Evolutionary conservation across 78 protist species (phyloP), one percentile per base, ranked within the genome.

Genomic region (Goniomonas avonlea): DNA sequence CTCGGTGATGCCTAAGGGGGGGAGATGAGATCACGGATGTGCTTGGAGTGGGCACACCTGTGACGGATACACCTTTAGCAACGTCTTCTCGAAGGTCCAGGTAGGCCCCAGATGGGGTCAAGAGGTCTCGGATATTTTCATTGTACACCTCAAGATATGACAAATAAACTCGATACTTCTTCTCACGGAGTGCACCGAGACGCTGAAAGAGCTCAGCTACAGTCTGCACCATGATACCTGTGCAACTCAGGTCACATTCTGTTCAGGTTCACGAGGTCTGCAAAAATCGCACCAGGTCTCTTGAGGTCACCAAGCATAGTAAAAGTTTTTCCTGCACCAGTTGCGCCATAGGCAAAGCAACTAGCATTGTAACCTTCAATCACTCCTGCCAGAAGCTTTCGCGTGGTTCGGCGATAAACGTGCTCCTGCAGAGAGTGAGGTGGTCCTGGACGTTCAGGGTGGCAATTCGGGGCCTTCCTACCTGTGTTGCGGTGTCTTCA

Each of bases 1-100:
- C 70, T 75, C 81, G 2, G 81, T 75, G 81, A 75, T 75, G 37
- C 81, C 73, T n/a, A n/a, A n/a, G n/a, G n/a, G n/a, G n/a, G n/a
- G n/a, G n/a, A n/a, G n/a, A n/a, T n/a, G n/a, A n/a, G n/a, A n/a
- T n/a, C n/a, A n/a, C n/a, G n/a, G n/a, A n/a, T n/a, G n/a, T n/a
- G n/a, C n/a, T n/a, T n/a, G n/a, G n/a, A n/a, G n/a, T n/a, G n/a
- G n/a, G n/a, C n/a, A n/a, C n/a, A n/a, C n/a, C 71, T 32, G 65
- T 40, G 45, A 59, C 81, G 23, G 47, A 41, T 31, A 55, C 25
- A 0, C 68, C 80, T 2, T 60, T 59, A 15, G 39, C 80, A 4
- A 68, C 70, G 69, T 74, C 80, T 7, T 74, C 80, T 31, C 61
- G 38, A 29, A 74, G 80, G 47, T 56, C 27, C 21, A 74, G 80